Base-by-base conservation (phyloP, 306 rosid genomes). In the Pyrus pyrifolia region DNA sequence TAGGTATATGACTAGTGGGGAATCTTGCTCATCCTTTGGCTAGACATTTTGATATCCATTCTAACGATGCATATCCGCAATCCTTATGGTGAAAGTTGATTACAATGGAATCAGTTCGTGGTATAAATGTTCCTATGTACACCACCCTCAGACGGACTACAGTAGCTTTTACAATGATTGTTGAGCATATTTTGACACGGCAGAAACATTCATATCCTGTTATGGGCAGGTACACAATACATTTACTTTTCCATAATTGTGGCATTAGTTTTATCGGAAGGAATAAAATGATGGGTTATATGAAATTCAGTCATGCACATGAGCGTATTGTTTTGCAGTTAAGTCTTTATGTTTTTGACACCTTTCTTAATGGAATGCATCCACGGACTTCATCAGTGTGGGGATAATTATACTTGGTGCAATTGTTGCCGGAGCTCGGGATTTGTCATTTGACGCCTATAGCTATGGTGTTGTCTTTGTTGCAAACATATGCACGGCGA, bases 51-150 rank as follows among this genome's bases (percentile, higher is more conserved):
- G 27, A 21, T 9, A 67, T 30, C 52, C 65, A 67, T 55, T 73
- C 70, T 76, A 71, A 76, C 35, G 8, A 77, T 80, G 17, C 46
- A 49, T 23, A 1, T n/a, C 9, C 55, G 15, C 60, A 52, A 67
- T 18, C 57, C 46, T 83, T 80, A 71, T 85, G 78, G 30, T 83
- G 74, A 75, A 82, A 91, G 93, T 58, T 89, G 60, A 88, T 87
- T 52, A 84, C 94, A 12, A 91, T 87, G 94, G 97, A 86, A 85
- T 83, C 97, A 52, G 97, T 89, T n/a, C 88, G 92, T 0, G 86
- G 84, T 77, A 83, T 89, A 73, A 91, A 79, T 69, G 81, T 91
- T 77, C 97, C 97, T 1, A 91, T 89, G 92, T 89, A 91, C 72
- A 87, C 94, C 42, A 87, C 93, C 40, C 97, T 91, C 9, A 83